Base-by-base conservation (phyloP, 805 yeast species). In the Candida golubevii region DNA sequence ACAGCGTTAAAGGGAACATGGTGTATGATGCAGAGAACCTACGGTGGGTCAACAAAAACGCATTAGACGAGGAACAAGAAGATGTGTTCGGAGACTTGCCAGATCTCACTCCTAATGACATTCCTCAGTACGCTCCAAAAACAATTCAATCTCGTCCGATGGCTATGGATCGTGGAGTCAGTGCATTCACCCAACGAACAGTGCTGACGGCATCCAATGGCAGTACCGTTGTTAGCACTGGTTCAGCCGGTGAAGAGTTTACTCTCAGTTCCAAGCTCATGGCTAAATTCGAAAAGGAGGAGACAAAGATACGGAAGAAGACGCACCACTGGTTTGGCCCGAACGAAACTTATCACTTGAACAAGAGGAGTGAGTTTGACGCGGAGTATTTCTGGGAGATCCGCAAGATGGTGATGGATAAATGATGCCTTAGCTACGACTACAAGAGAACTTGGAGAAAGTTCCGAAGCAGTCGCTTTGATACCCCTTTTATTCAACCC, bases 21-120 rank as follows among this genome's bases (percentile, higher is more conserved):
- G 66, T 72, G 26, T 82, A 78, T 57, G 86, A 82, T 56, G 71
- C 77, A 8, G 76, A 73, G 27, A 73, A 74, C 33, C 58, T 80
- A 58, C 58, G 78, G 47, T 82, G 88, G 88, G 69, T 80, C n/a
- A 78, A 75, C 50, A 48, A 73, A 35, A 65, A 61, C 29, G 58
- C 59, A 30, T 58, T 59, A 1, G 75, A 72, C 5, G 65, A 67
- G 35, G 46, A 49, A 23, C 64, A 55, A 26, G 65, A 62, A 29
- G 42, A 57, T 33, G 77, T 80, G 4, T 77, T 80, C 49, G 72
- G 66, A 33, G 79, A 72, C 36, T 62, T 79, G 40, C 79, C 77
- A 8, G 82, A 78, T 50, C 50, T 54, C 27, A 59, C 69, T 35
- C 60, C 53, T 6, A 58, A 53, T 13, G 55, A 53, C 32, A 44